phyloP scores from a whole-genome alignment of 352 stramenopile species.

The Globisporangium cederbergense region DNA sequence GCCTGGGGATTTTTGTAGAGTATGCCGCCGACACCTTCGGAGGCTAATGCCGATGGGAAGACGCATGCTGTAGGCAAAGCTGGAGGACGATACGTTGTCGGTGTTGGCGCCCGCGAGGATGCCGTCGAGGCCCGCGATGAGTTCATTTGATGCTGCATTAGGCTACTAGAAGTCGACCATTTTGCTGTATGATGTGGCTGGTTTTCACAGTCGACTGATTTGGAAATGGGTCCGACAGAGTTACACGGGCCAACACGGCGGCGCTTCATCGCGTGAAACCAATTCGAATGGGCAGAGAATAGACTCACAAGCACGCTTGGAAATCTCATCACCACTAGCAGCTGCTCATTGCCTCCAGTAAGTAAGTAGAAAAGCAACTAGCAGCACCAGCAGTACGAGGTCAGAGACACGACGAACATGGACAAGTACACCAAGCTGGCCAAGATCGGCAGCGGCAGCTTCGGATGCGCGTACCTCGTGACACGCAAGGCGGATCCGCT shows the following conservation, averaged over 20 bases:
- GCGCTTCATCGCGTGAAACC: slow-evolving; percentile 13
- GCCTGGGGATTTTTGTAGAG: slow-evolving; percentile 35
- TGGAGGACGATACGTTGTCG: neutral
- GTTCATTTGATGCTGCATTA: neutral
- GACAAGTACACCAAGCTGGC: slow-evolving; percentile 76
- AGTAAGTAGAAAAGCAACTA: neutral
- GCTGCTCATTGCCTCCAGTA: neutral
- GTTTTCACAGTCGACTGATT: neutral
- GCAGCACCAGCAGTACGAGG: neutral
- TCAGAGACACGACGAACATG: slow-evolving; percentile 27
- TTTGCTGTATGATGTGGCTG: neutral
- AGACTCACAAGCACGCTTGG: neutral
- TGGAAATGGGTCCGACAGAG: neutral
- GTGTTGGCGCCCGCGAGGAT: neutral
- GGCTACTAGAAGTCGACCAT: neutral
- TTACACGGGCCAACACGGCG: neutral
- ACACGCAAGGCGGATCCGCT: slow-evolving; percentile 32
- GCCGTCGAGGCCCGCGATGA: neutral
- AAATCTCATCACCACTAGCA: neutral
- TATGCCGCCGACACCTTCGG: slow-evolving; percentile 39
- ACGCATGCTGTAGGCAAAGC: slow-evolving; percentile 9
- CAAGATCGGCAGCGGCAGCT: slow-evolving; percentile 76
- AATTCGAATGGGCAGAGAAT: neutral
- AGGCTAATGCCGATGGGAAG: slow-evolving; percentile 21
- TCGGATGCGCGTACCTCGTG: slow-evolving; percentile 63